A percentile compares a stretch with the other conserved stretches of the same genome.
These are phyloP conservation scores for Pseudonitzschia multiseries DNA, from an alignment of 108 stramenopile genomes.

Conservation along the genomic window DNA sequence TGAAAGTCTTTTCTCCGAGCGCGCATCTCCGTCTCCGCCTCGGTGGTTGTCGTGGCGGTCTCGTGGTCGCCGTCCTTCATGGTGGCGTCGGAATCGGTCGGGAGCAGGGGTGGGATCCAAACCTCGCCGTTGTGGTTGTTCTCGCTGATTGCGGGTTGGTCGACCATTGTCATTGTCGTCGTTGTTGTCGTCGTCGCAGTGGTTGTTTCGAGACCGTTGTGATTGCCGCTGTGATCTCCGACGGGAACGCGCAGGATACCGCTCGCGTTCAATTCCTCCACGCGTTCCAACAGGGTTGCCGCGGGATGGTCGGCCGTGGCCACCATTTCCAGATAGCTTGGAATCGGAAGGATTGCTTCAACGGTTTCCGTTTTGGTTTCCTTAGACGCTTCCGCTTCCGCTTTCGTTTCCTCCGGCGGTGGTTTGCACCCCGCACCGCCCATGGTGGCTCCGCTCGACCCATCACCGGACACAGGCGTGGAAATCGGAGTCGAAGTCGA, in stretches of 20 bases:
- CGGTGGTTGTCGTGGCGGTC: neutral
- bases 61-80: neutral
- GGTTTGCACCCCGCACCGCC: no score
- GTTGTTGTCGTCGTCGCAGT: neutral
- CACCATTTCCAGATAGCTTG: neutral
- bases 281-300: neutral
- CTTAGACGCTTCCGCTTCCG: neutral
- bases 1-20: constrained; percentile 35
- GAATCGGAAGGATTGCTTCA: no score
- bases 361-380: no score
- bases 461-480: no score
- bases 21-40: neutral
- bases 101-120: constrained; percentile 31
- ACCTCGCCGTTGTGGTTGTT: constrained; percentile 4
- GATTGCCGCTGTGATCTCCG: neutral
- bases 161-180: neutral
- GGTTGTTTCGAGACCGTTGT: neutral
- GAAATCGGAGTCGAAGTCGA: no score
- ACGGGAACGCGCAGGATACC: neutral
- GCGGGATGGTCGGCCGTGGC: neutral
- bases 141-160: neutral
- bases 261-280: neutral
- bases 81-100: neutral
- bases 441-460: no score
- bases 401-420: neutral